Conservation (phyloP, 495 filamentous ascomycete species). For the Astrothelium macrocarpum region DNA sequence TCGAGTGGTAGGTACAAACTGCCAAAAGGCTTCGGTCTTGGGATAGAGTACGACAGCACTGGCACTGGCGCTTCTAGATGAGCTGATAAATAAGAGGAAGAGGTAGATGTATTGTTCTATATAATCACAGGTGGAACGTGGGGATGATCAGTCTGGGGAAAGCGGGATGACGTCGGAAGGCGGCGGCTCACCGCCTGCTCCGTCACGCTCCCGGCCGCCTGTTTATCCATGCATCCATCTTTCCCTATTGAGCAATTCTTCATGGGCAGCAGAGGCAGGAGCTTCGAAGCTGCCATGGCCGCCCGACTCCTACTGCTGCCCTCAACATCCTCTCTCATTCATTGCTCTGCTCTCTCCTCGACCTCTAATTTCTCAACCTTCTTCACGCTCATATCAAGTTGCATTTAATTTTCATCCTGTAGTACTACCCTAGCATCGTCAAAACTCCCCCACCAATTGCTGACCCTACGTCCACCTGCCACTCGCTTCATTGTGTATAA, state of each 20-base stretch:
- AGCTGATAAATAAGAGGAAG: too few species aligned
- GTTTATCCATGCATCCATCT: neutral
- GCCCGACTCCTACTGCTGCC: neutral
- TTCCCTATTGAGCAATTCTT: neutral
- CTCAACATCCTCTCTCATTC: neutral
- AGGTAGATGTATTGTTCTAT: too few species aligned
- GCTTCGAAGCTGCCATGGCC: neutral
- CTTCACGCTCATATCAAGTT: too few species aligned
- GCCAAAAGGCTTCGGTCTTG: too few species aligned
- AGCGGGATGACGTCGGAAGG: neutral
- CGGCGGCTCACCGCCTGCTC: neutral
- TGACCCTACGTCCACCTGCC: neutral
- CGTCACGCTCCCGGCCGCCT: neutral
- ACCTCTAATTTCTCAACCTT: neutral
- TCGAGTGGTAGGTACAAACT: too few species aligned
- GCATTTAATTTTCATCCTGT: neutral
- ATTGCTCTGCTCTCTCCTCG: neutral
- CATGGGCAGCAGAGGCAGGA: neutral
- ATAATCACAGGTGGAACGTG: too few species aligned
- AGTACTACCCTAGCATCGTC: neutral
- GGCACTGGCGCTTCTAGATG: too few species aligned
- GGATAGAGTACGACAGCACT: too few species aligned
- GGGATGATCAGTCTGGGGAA: slow-evolving; percentile 4
- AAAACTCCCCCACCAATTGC: neutral
- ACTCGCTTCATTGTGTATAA: neutral